Conservation (phyloP, 352 stramenopile species). For the Albugo candida region DNA sequence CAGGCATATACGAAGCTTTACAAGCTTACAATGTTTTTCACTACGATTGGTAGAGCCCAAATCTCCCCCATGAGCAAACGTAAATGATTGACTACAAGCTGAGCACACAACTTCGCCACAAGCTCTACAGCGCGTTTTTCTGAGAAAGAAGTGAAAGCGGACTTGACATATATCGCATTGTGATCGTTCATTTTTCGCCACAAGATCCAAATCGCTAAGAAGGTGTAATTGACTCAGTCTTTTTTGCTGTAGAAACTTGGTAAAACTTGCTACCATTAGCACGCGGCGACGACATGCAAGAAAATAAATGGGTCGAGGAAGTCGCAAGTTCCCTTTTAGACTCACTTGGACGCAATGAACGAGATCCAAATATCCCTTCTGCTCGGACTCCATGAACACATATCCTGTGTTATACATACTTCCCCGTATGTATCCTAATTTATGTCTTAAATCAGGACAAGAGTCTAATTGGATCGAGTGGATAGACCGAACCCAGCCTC, state of each 20-base stretch:
- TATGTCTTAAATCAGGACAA: slow-evolving; percentile 28
- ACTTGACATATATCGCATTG: slow-evolving; percentile 34
- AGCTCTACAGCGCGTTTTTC: slow-evolving; percentile 40
- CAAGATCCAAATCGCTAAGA: slow-evolving; percentile 44
- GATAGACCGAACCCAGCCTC: slow-evolving; percentile 47
- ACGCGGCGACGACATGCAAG: slow-evolving; percentile 34
- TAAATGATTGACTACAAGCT: slow-evolving; percentile 15
- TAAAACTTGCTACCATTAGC: slow-evolving; percentile 21
- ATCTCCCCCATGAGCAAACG: too few species aligned
- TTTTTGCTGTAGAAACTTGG: slow-evolving; percentile 24
- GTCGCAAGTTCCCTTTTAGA: slow-evolving; percentile 30
- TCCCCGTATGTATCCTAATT: slow-evolving; percentile 29
- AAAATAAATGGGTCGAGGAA: slow-evolving; percentile 25
- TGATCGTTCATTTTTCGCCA: slow-evolving; percentile 27
- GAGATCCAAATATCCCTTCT: slow-evolving; percentile 30
- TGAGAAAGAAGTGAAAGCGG: slow-evolving; percentile 41
- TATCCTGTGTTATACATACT: slow-evolving; percentile 53
- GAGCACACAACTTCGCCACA: slow-evolving; percentile 56
- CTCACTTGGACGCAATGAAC: slow-evolving; percentile 45
- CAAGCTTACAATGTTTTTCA: too few species aligned
- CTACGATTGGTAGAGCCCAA: too few species aligned
- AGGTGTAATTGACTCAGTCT: slow-evolving; percentile 29
- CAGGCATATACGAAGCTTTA: too few species aligned
- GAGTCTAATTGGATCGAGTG: slow-evolving; percentile 48
- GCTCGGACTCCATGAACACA: slow-evolving; percentile 52